phyloP scores from a whole-genome alignment of 441 rosid genomes.

The Adansonia madagascariensis region DNA sequence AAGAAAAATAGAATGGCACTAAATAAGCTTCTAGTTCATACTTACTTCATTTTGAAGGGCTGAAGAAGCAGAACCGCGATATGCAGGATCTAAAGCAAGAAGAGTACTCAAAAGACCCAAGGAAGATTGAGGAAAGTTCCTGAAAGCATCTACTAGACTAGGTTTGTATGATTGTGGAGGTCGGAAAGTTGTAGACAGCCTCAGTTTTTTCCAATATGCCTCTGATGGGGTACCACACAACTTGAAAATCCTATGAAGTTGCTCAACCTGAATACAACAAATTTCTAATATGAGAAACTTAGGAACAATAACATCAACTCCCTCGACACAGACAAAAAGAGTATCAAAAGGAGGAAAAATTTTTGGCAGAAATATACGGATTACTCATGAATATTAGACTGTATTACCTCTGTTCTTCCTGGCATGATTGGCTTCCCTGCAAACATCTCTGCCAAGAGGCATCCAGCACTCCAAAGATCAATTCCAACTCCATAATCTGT shows the following conservation, averaged over 20 bases:
- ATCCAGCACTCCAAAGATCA: constrained; percentile 89
- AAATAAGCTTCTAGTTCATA: background rate
- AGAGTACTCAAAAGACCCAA: constrained; percentile 59
- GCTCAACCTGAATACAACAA: constrained; percentile 52
- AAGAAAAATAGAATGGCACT: background rate
- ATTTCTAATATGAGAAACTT: constrained; percentile 6
- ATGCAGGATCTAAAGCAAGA: constrained; percentile 66
- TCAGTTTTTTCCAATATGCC: constrained; percentile 69
- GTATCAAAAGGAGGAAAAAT: background rate
- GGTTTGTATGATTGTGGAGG: constrained; percentile 52
- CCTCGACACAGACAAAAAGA: background rate
- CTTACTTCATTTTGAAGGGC: constrained; percentile 61
- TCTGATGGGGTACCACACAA: constrained; percentile 69
- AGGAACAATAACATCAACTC: background rate
- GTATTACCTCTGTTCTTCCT: constrained; percentile 68
- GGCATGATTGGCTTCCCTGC: constrained; percentile 72
- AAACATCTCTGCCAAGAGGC: constrained; percentile 82
- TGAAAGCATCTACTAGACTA: constrained; percentile 47
- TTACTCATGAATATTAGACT: background rate
- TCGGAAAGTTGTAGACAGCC: constrained; percentile 56
- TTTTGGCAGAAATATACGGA: background rate
- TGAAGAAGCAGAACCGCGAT: constrained; percentile 52
- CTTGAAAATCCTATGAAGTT: constrained; percentile 66
- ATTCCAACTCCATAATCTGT: constrained; percentile 72
- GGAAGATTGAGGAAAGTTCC: constrained; percentile 54